These are phyloP conservation scores for Porcisia hertigi DNA, from an alignment of 208 protist species.

Conservation along the genomic window DNA sequence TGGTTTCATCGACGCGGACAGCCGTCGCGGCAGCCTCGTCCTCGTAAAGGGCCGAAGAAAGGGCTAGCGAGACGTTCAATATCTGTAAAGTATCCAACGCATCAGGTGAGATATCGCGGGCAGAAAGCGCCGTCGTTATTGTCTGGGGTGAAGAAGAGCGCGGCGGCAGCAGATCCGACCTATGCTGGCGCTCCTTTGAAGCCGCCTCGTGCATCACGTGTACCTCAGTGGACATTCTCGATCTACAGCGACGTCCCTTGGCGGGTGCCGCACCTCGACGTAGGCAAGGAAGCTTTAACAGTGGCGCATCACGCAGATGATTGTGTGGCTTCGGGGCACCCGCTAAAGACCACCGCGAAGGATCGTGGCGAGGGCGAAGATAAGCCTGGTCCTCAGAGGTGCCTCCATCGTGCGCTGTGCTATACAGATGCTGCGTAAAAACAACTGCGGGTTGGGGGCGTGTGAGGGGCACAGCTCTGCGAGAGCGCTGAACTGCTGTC, in stretches of 20 bases:
- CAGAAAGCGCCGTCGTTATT: not conserved
- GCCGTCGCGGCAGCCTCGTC: conserved; percentile 20
- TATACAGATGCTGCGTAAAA: not conserved
- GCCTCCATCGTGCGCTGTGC: not conserved
- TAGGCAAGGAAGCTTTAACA: not conserved
- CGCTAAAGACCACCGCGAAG: not conserved
- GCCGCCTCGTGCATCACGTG: not conserved
- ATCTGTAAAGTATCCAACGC: not conserved
- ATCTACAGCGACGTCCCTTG: not conserved
- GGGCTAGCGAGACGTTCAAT: conserved; percentile 14
- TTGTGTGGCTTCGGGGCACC: not conserved
- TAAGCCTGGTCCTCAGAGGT: not conserved
- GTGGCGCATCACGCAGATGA: not conserved
- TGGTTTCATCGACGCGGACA: not conserved
- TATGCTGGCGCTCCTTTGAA: not conserved
- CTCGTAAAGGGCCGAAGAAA: conserved; percentile 26
- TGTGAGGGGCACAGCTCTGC: not conserved
- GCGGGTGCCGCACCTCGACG: not conserved
- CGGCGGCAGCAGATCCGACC: not conserved
- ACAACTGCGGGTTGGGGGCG: not conserved
- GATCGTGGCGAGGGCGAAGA: not conserved
- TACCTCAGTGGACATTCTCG: not conserved
- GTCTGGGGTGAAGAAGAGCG: not conserved
- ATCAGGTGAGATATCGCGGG: not conserved
- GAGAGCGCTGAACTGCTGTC: not conserved